A percentile compares a stretch with the other conserved stretches of the same genome.
These are phyloP conservation scores for Esteya vermicola DNA, from an alignment of 2,329 filamentous ascomycete species.

Conservation along the genomic window DNA sequence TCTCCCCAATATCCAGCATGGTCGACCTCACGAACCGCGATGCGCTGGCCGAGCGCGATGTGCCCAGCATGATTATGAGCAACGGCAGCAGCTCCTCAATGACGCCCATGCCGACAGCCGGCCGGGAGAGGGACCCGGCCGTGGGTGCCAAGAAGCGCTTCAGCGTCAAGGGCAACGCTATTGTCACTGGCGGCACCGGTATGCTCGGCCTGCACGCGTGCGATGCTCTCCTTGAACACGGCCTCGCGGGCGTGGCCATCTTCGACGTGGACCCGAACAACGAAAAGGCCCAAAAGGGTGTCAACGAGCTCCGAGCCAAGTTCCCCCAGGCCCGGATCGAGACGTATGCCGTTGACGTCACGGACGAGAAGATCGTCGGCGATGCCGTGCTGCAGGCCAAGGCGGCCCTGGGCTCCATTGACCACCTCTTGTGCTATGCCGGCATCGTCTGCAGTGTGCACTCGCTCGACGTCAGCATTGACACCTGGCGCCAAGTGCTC, in stretches of 20 bases:
- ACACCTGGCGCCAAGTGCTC: constrained; percentile 47
- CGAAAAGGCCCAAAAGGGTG: constrained; percentile 6
- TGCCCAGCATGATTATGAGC: neutral
- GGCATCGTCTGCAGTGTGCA: constrained; percentile 51
- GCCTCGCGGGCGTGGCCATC: constrained; percentile 41
- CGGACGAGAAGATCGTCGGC: constrained; percentile 11
- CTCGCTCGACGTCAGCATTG: constrained; percentile 42
- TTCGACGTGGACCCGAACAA: constrained; percentile 36
- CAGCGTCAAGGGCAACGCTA: constrained; percentile 16
- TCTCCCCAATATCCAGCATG: neutral
- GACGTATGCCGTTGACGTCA: constrained; percentile 34
- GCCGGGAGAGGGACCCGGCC: neutral
- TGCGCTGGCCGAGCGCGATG: neutral
- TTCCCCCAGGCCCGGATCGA: constrained; percentile 31
- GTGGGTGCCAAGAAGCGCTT: constrained; percentile 14
- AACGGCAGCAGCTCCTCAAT: neutral
- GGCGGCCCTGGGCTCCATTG: constrained; percentile 31
- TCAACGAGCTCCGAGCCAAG: constrained; percentile 20
- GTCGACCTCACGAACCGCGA: neutral
- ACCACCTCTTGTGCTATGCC: constrained; percentile 49
- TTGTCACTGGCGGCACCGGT: constrained; percentile 53
- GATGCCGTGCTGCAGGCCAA: constrained; percentile 24
- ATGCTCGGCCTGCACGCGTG: constrained; percentile 44
- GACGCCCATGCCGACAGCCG: neutral
- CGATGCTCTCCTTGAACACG: constrained; percentile 54